Base-by-base conservation (phyloP, 2,329 filamentous ascomycete species). In the Diaporthe citri region DNA sequence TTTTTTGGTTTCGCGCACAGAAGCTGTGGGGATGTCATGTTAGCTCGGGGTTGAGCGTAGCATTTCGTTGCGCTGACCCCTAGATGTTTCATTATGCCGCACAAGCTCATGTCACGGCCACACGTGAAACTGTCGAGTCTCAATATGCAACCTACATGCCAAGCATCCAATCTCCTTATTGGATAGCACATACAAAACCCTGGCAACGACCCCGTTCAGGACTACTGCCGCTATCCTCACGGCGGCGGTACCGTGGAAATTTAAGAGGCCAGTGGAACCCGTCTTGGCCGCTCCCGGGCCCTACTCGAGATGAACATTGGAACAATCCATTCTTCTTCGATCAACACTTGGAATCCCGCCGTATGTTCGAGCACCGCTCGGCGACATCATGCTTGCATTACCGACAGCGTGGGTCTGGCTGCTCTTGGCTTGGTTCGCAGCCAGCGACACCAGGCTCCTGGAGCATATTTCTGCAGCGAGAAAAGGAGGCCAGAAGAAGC, bases 331-430 rank as follows among this genome's bases (percentile, higher is more conserved):
- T 69, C 48, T 67, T 67, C 25, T 22, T 41, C 34, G 17, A 41
- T 17, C 22, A 2, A 28, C 46, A 55, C 64, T 69, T 69, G 48
- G 34, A 48, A 15, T 8, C 17, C 48, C 31, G 46, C n/a, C 17
- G 13, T 41, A 8, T 13, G 20, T n/a, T 28, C n/a, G 34, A 41
- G 28, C 64, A 22, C 20, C 17, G 34, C 15, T 39, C 20, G 13
- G n/a, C 48, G 15, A 69, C 48, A 74, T 74, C 48, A 74, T 74
- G 73, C 22, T 28, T 51, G 70, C 67, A 64, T 28, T 70, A 41
- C 60, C 66, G 39, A 46, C 41, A 13, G 66, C 28, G 43, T 74
- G 73, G 51, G 31, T 66, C 22, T 71, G 73, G 66, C 31, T 71
- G 43, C 70, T 71, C 28, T 52, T 74, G 25, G 73, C 28, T 22